Evolutionary conservation across 176 grass and related monocot species (phyloP), one percentile per base, ranked within the genome.

Genomic region (Sorghum bicolor): DNA sequence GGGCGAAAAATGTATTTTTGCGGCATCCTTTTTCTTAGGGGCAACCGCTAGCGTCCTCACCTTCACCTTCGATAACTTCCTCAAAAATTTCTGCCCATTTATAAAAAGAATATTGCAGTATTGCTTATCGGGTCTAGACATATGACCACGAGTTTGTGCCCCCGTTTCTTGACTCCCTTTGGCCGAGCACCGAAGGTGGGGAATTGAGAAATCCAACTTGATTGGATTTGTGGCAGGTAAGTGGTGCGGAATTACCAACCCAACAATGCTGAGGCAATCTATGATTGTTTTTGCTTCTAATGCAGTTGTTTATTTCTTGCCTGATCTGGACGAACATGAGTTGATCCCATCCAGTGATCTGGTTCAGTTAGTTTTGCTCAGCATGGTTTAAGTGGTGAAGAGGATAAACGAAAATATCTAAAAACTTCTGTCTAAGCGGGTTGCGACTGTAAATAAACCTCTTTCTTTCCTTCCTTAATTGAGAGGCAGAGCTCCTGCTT

Each of bases 161-260:
- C 41, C 41, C 14, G 24, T 67, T 74, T 67, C 58, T 75, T 61
- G 60, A 28, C 28, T 75, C 24, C 15, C 61, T 32, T 6, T 74
- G 47, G 47, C 41, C 25, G 60, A 34, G 31, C 25, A 4, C n/a
- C n/a, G n/a, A n/a, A n/a, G 4, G 28, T 30, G 9, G 43, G 41
- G 44, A 72, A 52, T 70, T 64, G 50, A 45, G 31, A 38, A 50
- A 38, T 0, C 45, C 5, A 43, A 22, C 58, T 9, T 72, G 55
- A 79, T 73, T 88, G 60, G 74, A 34, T 73, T 84, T 45, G 9
- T 48, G 76, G 52, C 52, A 55, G 52, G 61, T 75, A 61, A 84
- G 71, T 68, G 60, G 12, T 38, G 60, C 10, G 31, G 8, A 41
- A 6, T 75, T 24, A 40, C 3, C 22, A 11, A 64, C 2, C 44